These are phyloP conservation scores for Acer campestre DNA, from an alignment of 345 rosid species.

Conservation along the genomic window DNA sequence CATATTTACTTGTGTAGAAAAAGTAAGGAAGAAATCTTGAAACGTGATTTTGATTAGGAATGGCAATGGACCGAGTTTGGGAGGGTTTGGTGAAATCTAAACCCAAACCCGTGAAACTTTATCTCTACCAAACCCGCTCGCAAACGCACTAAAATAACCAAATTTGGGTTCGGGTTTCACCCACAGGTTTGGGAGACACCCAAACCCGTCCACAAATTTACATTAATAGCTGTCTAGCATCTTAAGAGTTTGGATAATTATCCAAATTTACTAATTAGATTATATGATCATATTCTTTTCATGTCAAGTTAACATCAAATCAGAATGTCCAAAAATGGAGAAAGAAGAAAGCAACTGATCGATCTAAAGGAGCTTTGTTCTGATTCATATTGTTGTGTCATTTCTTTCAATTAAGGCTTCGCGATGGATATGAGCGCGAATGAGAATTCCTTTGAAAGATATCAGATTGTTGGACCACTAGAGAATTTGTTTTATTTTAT, in stretches of 20 bases:
- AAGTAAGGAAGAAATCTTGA: background rate
- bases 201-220: too few species aligned
- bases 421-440: background rate
- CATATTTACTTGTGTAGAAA: too few species aligned
- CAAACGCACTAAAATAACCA: too few species aligned
- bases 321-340: constrained; percentile 3
- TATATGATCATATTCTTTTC: background rate
- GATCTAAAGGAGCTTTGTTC: background rate
- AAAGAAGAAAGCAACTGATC: background rate
- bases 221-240: background rate
- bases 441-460: background rate
- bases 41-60: too few species aligned
- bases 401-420: background rate
- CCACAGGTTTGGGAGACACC: too few species aligned
- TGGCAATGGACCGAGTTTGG: too few species aligned
- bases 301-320: background rate
- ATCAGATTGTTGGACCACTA: background rate
- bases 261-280: too few species aligned
- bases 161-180: too few species aligned
- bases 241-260: background rate
- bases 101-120: too few species aligned
- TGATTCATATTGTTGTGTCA: background rate
- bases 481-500: background rate
- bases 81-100: too few species aligned
- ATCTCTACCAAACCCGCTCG: too few species aligned